phyloP scores from a whole-genome alignment of 768 basidiomycete species.

The Phanerochaete sordida region DNA sequence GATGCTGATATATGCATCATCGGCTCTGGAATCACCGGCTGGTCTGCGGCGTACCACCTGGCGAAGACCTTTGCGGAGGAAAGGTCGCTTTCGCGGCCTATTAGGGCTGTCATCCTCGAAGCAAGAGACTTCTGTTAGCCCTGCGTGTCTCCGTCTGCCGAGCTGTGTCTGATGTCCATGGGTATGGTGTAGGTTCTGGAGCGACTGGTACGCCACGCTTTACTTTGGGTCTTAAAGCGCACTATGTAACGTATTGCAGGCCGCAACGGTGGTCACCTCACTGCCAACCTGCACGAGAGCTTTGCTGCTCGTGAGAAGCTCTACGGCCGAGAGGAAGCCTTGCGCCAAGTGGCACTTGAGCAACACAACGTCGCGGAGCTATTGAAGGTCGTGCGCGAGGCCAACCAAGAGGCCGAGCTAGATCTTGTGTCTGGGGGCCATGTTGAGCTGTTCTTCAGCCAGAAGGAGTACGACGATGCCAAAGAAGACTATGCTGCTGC shows the following conservation, averaged over 20 bases:
- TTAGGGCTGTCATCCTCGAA: conserved; percentile 68
- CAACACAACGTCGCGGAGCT: conserved; percentile 48
- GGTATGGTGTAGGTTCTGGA: conserved; percentile 50
- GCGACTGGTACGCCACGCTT: conserved; percentile 55
- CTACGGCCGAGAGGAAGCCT: conserved; percentile 55
- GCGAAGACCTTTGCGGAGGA: conserved; percentile 27
- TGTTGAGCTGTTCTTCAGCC: conserved; percentile 44
- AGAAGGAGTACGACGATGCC: conserved; percentile 36
- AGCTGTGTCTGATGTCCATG: background rate
- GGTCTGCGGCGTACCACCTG: conserved; percentile 75
- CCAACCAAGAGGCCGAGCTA: conserved; percentile 44
- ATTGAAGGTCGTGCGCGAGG: conserved; percentile 42
- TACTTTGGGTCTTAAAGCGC: background rate
- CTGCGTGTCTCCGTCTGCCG: conserved; percentile 11
- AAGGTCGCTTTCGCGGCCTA: conserved; percentile 13
- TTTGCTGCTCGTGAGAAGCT: conserved; percentile 36
- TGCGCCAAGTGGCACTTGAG: conserved; percentile 53
- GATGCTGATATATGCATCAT: conserved; percentile 76
- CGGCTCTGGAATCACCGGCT: conserved; percentile 77
- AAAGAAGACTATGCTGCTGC: conserved; percentile 52
- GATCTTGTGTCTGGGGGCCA: conserved; percentile 63
- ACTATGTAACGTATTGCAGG: conserved; percentile 34
- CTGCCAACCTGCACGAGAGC: conserved; percentile 41
- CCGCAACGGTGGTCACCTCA: conserved; percentile 78
- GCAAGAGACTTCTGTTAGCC: conserved; percentile 81